phyloP scores from a whole-genome alignment of 306 rosid species.

The Quercus berberidifolia region DNA sequence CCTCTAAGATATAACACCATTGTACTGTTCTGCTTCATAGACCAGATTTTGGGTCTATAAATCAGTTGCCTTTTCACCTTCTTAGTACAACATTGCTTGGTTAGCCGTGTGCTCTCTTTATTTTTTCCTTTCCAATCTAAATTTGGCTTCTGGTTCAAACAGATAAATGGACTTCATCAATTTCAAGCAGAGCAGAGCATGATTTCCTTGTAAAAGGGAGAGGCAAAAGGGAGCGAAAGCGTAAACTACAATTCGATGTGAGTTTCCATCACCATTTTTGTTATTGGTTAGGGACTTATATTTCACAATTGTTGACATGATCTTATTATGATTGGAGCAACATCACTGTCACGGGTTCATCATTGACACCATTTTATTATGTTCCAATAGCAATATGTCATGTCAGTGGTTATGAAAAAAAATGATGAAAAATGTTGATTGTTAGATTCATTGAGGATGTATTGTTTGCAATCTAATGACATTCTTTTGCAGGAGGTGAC shows the following conservation, averaged over 20 bases:
- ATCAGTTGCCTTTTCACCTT: background rate
- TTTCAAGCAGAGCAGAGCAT: conserved; percentile 46
- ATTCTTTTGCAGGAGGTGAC: conserved; percentile 48
- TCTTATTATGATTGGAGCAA: too few relatives aligned
- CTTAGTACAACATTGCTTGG: background rate
- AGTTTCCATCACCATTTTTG: conserved; percentile 23
- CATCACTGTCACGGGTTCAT: too few relatives aligned
- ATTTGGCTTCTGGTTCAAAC: conserved; percentile 21
- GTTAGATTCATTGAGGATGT: too few relatives aligned
- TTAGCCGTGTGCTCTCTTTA: background rate
- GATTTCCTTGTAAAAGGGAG: conserved; percentile 46
- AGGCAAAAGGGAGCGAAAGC: conserved; percentile 69
- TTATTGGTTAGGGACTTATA: conserved; percentile 1
- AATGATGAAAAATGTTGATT: too few relatives aligned
- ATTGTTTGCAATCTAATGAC: background rate
- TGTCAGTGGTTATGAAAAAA: too few relatives aligned
- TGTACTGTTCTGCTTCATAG: background rate
- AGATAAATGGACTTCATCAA: conserved; percentile 58
- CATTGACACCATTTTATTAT: too few relatives aligned
- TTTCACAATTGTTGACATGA: too few relatives aligned
- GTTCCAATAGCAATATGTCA: too few relatives aligned
- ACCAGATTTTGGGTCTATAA: background rate
- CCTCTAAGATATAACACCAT: too few relatives aligned
- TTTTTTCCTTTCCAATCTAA: background rate
- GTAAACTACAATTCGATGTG: conserved; percentile 71